Percentiles rank a stretch among this genome's conserved stretches.
Conservation (phyloP, 345 rosid genomes). For the Anastatica hierochuntica region DNA sequence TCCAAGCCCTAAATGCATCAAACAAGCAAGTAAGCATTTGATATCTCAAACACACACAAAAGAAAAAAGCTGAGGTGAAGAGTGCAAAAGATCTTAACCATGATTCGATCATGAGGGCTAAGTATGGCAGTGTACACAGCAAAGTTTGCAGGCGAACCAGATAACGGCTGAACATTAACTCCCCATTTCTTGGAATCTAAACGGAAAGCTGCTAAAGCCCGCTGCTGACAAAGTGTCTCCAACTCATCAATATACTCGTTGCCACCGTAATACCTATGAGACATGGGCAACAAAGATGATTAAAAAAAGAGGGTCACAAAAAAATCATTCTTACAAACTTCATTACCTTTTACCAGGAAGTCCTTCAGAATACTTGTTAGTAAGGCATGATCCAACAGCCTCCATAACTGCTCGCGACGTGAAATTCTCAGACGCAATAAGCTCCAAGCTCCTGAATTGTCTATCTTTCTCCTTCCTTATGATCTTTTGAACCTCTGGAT, state of each 20-base stretch:
- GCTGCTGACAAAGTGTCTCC: conserved; percentile 77
- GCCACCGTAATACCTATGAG: conserved; percentile 81
- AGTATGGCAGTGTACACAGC: conserved; percentile 90
- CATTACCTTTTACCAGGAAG: conserved; percentile 85
- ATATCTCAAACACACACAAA: conserved; percentile 1
- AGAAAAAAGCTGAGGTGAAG: background rate
- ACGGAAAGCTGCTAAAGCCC: conserved; percentile 75
- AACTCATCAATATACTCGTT: conserved; percentile 82
- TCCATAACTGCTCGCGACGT: conserved; percentile 94
- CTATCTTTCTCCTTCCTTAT: conserved; percentile 69
- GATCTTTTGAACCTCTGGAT: conserved; percentile 61
- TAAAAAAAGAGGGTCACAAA: too few species aligned
- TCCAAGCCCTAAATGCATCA: conserved; percentile 58
- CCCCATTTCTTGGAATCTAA: conserved; percentile 77
- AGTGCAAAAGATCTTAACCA: conserved; percentile 36
- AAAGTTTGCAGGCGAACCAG: conserved; percentile 98
- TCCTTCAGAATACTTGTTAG: conserved; percentile 93
- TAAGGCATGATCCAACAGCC: conserved; percentile 94
- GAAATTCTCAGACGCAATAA: conserved; percentile 89
- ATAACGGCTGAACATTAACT: conserved; percentile 89
- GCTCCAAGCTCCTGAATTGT: conserved; percentile 87
- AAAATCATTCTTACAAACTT: background rate
- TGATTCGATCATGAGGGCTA: conserved; percentile 79
- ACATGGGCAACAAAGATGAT: background rate
- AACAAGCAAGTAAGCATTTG: background rate